Evolutionary conservation across 2,329 filamentous ascomycete species (phyloP).

Genomic region (Sordariomycetes sp.): DNA sequence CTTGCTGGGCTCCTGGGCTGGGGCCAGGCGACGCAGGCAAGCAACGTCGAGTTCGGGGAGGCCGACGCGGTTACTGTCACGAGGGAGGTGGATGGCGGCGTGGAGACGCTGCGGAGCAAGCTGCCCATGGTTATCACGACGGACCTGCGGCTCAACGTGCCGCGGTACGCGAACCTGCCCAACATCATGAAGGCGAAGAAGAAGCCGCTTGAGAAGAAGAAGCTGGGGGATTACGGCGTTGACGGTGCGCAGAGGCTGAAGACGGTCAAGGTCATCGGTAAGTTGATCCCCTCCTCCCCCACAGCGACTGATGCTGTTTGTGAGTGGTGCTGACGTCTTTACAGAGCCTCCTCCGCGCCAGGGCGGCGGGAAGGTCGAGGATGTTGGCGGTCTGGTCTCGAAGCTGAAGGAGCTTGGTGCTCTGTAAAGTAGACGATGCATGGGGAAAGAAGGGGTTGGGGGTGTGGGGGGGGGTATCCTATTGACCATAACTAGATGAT

Average conservation of each 20-base stretch:
- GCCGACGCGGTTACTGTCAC: slow-evolving; percentile 63
- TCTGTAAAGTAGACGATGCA: slow-evolving; percentile 34
- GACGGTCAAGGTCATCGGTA: slow-evolving; percentile 77
- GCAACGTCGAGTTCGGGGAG: slow-evolving; percentile 63
- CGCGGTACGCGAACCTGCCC: slow-evolving; percentile 84
- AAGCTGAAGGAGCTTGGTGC: slow-evolving; percentile 96
- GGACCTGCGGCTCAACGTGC: slow-evolving; percentile 88
- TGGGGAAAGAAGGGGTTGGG: too few relatives aligned
- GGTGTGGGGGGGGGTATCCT: background rate
- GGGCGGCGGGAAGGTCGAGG: slow-evolving; percentile 92
- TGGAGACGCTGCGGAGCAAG: slow-evolving; percentile 75
- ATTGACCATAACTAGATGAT: background rate
- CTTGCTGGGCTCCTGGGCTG: slow-evolving; percentile 83
- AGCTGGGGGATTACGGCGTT: slow-evolving; percentile 66
- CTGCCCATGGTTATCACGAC: slow-evolving; percentile 92
- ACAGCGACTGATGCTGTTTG: background rate
- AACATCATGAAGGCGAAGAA: slow-evolving; percentile 99
- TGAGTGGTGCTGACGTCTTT: background rate
- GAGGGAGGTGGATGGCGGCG: slow-evolving; percentile 88
- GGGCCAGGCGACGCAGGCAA: slow-evolving; percentile 90
- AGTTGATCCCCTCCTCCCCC: slow-evolving; percentile 17
- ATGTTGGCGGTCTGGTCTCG: slow-evolving; percentile 85
- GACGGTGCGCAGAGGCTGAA: slow-evolving; percentile 67
- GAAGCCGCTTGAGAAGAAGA: slow-evolving; percentile 94
- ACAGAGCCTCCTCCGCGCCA: slow-evolving; percentile 73